These are phyloP conservation scores for Hydnomerulius pinastri DNA, from an alignment of 768 basidiomycete species.

Conservation along the genomic window DNA sequence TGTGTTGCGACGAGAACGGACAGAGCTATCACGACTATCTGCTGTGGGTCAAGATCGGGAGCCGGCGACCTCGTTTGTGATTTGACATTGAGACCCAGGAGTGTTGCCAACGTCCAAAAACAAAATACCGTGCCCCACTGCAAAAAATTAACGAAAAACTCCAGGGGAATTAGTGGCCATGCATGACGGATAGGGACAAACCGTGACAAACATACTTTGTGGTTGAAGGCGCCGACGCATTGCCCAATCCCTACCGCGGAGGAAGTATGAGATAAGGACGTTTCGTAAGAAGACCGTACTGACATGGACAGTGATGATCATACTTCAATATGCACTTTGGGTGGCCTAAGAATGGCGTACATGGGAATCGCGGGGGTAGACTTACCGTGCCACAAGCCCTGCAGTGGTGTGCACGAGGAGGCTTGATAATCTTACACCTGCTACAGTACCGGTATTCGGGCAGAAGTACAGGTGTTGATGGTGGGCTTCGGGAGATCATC, in stretches of 20 bases:
- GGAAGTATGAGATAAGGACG: background rate
- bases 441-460: conserved; percentile 71
- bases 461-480: conserved; percentile 48
- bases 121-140: conserved; percentile 62
- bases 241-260: conserved; percentile 77
- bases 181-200: background rate
- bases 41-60: conserved; percentile 57
- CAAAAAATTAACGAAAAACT: conserved; percentile 88
- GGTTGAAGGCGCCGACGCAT: conserved; percentile 91
- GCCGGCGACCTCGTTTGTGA: conserved; percentile 19
- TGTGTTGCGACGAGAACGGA: conserved; percentile 40
- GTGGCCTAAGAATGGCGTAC: background rate
- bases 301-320: conserved; percentile 91
- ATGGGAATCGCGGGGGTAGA: conserved; percentile 7
- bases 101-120: conserved; percentile 61
- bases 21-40: conserved; percentile 75
- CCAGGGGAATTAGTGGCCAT: background rate
- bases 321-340: conserved; percentile 76
- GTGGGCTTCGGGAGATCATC: conserved; percentile 33
- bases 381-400: conserved; percentile 78
- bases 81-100: conserved; percentile 54
- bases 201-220: conserved; percentile 63
- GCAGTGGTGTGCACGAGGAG: conserved; percentile 79
- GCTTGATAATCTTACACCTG: conserved; percentile 67
- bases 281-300: conserved; percentile 25